phyloP scores from a whole-genome alignment of 1,139 yeast genomes.

The Suhomyces yuchorum region DNA sequence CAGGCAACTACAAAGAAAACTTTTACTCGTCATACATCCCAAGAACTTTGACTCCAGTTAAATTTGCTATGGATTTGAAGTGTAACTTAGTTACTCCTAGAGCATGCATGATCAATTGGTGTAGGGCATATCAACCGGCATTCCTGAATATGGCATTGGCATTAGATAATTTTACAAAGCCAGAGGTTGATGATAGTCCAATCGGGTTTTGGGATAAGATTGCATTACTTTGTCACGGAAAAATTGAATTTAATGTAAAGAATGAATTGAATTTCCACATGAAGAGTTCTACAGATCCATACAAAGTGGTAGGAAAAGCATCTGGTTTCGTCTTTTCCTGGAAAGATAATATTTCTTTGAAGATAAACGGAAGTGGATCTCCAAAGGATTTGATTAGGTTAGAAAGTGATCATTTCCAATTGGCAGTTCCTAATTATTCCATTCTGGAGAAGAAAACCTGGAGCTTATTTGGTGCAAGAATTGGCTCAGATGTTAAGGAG shows the following conservation, averaged over 20 bases:
- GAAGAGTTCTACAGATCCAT: conserved; percentile 76
- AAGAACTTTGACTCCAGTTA: conserved; percentile 50
- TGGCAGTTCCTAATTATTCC: conserved; percentile 65
- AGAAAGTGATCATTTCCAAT: conserved; percentile 64
- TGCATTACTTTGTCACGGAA: conserved; percentile 45
- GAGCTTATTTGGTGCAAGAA: conserved; percentile 39
- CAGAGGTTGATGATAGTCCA: conserved; percentile 81
- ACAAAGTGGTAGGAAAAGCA: conserved; percentile 62
- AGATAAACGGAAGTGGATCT: conserved; percentile 62
- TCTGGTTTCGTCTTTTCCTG: conserved; percentile 85
- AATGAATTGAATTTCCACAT: conserved; percentile 55
- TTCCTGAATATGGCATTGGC: conserved; percentile 38
- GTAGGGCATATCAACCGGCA: conserved; percentile 46
- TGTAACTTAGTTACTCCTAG: conserved; percentile 39
- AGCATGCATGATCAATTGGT: conserved; percentile 48
- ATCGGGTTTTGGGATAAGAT: conserved; percentile 72
- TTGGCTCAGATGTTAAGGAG: conserved; percentile 14
- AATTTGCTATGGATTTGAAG: conserved; percentile 38
- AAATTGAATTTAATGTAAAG: conserved; percentile 54
- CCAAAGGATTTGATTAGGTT: conserved; percentile 65
- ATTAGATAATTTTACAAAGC: conserved; percentile 64
- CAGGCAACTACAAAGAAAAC: conserved; percentile 25
- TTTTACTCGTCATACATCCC: conserved; percentile 46
- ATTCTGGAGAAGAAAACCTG: conserved; percentile 35
- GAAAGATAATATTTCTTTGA: conserved; percentile 62